phyloP scores from a whole-genome alignment of 2,329 filamentous ascomycete species.

The Ophiostoma piceae region DNA sequence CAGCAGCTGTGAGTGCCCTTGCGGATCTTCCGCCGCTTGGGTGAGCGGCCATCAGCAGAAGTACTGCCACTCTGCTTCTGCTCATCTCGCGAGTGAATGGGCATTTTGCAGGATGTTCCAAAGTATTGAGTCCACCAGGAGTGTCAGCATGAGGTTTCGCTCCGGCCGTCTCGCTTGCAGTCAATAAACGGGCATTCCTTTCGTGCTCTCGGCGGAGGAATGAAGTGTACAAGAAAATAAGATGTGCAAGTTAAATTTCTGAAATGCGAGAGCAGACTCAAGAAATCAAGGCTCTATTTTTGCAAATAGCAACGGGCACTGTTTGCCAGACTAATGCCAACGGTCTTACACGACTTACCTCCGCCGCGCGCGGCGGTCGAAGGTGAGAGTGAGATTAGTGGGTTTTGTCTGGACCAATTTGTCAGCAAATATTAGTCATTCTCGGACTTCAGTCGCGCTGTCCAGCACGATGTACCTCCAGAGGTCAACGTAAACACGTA shows the following conservation, averaged over 20 bases:
- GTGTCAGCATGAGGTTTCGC: background rate
- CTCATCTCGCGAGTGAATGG: background rate
- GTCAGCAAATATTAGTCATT: background rate
- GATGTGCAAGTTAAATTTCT: background rate
- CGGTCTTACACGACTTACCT: conserved; percentile 1
- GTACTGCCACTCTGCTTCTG: background rate
- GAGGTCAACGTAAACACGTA: too few relatives aligned
- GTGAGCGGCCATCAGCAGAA: background rate
- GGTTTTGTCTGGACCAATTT: background rate
- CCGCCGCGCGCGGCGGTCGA: conserved; percentile 2
- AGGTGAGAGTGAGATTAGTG: background rate
- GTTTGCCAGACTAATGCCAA: background rate
- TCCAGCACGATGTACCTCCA: too few relatives aligned
- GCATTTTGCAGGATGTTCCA: background rate
- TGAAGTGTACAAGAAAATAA: background rate
- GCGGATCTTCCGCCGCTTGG: conserved; percentile 27
- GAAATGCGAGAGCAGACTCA: background rate
- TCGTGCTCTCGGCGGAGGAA: conserved; percentile 1
- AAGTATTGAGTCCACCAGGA: background rate
- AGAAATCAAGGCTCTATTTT: background rate
- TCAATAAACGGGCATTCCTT: background rate
- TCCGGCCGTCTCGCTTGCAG: background rate
- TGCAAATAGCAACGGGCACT: background rate
- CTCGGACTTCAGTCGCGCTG: background rate
- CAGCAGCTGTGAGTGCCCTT: conserved; percentile 48